Evolutionary conservation across 768 basidiomycete genomes (phyloP).

Genomic region (Rhodotorula sphaerocarpa): DNA sequence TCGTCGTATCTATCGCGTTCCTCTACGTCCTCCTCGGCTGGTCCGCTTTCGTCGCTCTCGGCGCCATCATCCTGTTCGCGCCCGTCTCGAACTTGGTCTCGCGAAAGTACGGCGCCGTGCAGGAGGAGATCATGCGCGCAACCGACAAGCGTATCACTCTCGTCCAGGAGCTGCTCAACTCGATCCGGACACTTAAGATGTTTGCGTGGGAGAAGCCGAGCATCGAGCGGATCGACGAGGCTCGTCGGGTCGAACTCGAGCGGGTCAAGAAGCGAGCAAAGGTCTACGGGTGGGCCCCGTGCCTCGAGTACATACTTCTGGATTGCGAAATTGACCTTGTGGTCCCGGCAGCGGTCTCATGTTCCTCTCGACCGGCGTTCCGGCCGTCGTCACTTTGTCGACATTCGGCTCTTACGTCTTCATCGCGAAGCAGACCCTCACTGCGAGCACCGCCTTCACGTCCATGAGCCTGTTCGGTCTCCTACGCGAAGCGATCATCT

Average conservation of each 20-base stretch:
- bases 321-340: not conserved
- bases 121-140: constrained; percentile 44
- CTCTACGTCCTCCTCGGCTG: constrained; percentile 36
- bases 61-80: constrained; percentile 27
- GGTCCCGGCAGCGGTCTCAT: constrained; percentile 23
- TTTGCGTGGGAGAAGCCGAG: constrained; percentile 34
- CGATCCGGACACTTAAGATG: constrained; percentile 42
- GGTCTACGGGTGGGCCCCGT: constrained; percentile 14
- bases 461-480: constrained; percentile 45
- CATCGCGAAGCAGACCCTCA: constrained; percentile 29
- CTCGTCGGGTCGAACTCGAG: constrained; percentile 40
- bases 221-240: constrained; percentile 24
- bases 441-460: constrained; percentile 45
- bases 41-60: constrained; percentile 37
- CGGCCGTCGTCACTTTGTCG: constrained; percentile 14
- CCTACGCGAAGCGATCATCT: constrained; percentile 33
- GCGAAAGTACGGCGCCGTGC: constrained; percentile 35
- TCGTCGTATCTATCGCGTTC: constrained; percentile 19
- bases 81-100: constrained; percentile 35
- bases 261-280: constrained; percentile 39
- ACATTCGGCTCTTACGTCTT: constrained; percentile 38
- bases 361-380: constrained; percentile 37
- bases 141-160: constrained; percentile 39
- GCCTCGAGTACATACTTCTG: fast-evolving
- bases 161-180: constrained; percentile 42